A percentile compares a stretch with the other conserved stretches of the same genome.
These are phyloP conservation scores for Blumeriella jaapii DNA, from an alignment of 2,329 filamentous ascomycete genomes.

Conservation along the genomic window DNA sequence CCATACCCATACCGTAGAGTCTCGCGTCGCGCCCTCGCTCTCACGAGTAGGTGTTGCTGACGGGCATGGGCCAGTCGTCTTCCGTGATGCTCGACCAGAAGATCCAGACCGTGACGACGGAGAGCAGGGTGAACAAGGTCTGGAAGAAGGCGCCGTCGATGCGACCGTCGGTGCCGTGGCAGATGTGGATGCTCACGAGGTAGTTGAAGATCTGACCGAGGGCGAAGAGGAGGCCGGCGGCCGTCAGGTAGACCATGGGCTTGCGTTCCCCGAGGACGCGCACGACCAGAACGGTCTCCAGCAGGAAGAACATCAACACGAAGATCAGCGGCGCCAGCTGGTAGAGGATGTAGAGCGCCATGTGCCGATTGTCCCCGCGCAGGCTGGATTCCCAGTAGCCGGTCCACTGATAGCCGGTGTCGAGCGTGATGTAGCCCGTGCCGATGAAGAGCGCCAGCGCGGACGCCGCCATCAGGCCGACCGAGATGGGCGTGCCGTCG, in stretches of 20 bases:
- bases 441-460: slow-evolving; percentile 68
- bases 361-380: slow-evolving; percentile 55
- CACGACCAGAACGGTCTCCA: slow-evolving; percentile 76
- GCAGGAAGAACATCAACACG: slow-evolving; percentile 73
- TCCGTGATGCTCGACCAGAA: slow-evolving; percentile 99
- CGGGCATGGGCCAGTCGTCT: slow-evolving; percentile 78
- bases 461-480: slow-evolving; percentile 64
- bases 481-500: slow-evolving; percentile 77
- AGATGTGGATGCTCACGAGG: slow-evolving; percentile 82
- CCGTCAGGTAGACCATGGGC: slow-evolving; percentile 80
- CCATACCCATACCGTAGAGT: too few species aligned
- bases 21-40: too few species aligned
- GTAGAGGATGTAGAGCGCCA: slow-evolving; percentile 88
- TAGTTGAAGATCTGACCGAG: slow-evolving; percentile 96
- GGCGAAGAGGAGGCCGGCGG: slow-evolving; percentile 71
- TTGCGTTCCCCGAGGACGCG: slow-evolving; percentile 76
- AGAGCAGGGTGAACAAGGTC: slow-evolving; percentile 78
- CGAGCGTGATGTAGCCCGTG: slow-evolving; percentile 89
- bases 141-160: slow-evolving; percentile 92
- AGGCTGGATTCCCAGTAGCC: slow-evolving; percentile 56
- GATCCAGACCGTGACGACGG: slow-evolving; percentile 75
- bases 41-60: slow-evolving; percentile 24
- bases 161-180: slow-evolving; percentile 67
- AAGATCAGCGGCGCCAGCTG: slow-evolving; percentile 82
- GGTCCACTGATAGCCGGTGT: slow-evolving; percentile 83